A percentile compares a stretch with the other conserved stretches of the same genome.
Evolutionary conservation across 768 basidiomycete genomes (phyloP).

Genomic region (Floccularia luteovirens): DNA sequence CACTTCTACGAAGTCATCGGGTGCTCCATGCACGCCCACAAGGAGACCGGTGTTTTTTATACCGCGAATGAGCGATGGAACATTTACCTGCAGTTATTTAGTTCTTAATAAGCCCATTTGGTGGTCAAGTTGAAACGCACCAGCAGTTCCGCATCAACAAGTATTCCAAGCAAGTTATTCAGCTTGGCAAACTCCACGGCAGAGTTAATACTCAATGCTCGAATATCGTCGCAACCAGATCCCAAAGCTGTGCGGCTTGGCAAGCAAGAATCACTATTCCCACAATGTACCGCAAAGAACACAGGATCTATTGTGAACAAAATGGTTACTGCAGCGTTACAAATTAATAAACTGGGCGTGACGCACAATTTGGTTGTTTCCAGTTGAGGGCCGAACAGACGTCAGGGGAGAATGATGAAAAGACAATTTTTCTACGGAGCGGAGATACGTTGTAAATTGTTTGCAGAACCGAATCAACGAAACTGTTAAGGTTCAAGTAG

Average conservation of each 20-base stretch:
- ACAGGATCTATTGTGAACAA: conserved; percentile 73
- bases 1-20: conserved; percentile 30
- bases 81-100: conserved; percentile 50
- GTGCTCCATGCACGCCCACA: conserved; percentile 73
- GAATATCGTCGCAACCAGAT: conserved; percentile 30
- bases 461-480: conserved; percentile 79
- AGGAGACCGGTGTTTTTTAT: conserved; percentile 86
- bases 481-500: conserved; percentile 66
- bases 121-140: conserved; percentile 36
- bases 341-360: not conserved
- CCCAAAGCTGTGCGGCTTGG: conserved; percentile 19
- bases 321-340: not conserved
- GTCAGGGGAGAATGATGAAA: conserved; percentile 87
- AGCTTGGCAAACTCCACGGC: conserved; percentile 90
- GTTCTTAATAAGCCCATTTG: not conserved
- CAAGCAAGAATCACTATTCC: conserved; percentile 37
- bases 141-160: conserved; percentile 81
- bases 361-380: conserved; percentile 98
- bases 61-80: conserved; percentile 84
- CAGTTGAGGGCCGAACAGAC: conserved; percentile 90
- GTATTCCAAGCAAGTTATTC: conserved; percentile 90
- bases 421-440: conserved; percentile 74
- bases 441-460: conserved; percentile 69
- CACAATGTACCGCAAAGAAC: conserved; percentile 88
- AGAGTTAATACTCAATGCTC: conserved; percentile 69